Percentiles rank a stretch among this genome's conserved stretches.
Evolutionary conservation across 108 stramenopile species (phyloP).

Genomic region (Mayamaea pseudoterrestris): DNA sequence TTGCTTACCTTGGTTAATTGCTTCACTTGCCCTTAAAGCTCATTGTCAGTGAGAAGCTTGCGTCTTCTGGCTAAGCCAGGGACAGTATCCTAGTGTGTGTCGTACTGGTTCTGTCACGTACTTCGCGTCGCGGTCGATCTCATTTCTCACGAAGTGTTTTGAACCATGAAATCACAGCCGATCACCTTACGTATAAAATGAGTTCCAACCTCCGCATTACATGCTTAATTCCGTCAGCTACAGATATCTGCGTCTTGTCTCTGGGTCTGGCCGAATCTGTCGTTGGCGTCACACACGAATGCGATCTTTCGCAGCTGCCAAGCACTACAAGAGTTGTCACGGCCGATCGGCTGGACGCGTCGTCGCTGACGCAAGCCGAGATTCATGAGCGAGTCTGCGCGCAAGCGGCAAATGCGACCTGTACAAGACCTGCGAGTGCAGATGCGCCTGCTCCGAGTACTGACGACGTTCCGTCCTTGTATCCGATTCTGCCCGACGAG

Average conservation of each 20-base stretch:
- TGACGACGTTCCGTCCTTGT: conserved; percentile 37
- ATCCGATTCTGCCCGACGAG: conserved; percentile 39
- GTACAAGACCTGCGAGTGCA: conserved; percentile 5
- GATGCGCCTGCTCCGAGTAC: conserved; percentile 5
- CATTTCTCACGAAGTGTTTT: too few species aligned
- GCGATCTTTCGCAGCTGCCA: conserved; percentile 10
- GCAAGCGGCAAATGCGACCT: conserved; percentile 6
- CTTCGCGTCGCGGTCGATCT: too few species aligned
- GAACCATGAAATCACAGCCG: too few species aligned
- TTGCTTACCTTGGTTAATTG: too few species aligned
- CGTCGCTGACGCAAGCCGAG: conserved; percentile 17
- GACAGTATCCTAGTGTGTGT: too few species aligned
- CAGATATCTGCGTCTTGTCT: conserved; percentile 62
- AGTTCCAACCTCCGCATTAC: conserved; percentile 67
- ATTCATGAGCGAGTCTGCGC: conserved; percentile 12
- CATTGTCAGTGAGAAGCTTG: too few species aligned
- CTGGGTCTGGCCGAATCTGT: conserved; percentile 40
- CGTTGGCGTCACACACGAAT: conserved; percentile 77
- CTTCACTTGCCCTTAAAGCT: too few species aligned
- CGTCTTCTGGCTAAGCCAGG: too few species aligned
- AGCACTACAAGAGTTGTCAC: conserved; percentile 14
- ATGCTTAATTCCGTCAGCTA: conserved; percentile 59
- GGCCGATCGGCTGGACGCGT: conserved; percentile 17
- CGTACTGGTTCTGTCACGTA: too few species aligned
- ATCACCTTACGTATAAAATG: too few species aligned